Conservation (phyloP, 2,329 filamentous ascomycete genomes). For the Hypoxylon sp. region DNA sequence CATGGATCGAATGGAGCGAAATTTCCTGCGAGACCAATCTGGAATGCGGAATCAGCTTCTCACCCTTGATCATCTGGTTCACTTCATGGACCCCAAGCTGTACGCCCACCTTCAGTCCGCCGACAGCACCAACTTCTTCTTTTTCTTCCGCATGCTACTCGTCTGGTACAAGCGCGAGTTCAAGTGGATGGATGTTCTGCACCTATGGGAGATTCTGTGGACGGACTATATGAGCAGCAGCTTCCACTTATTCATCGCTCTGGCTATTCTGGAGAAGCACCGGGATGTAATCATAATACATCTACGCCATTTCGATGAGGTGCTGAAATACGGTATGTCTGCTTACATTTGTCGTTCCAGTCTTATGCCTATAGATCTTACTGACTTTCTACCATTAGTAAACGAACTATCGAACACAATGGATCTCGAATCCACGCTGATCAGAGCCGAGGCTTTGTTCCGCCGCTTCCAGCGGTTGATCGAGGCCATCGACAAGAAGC, state of each 20-base stretch:
- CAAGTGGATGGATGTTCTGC: slow-evolving; percentile 83
- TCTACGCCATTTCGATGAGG: slow-evolving; percentile 92
- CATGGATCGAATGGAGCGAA: slow-evolving; percentile 98
- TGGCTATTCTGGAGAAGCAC: slow-evolving; percentile 95
- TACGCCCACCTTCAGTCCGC: slow-evolving; percentile 89
- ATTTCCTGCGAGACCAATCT: slow-evolving; percentile 93
- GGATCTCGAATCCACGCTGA: slow-evolving; percentile 84
- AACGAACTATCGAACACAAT: slow-evolving; percentile 96
- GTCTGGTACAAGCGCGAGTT: slow-evolving; percentile 99
- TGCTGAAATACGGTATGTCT: slow-evolving; percentile 87
- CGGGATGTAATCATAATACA: slow-evolving; percentile 96
- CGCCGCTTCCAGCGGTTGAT: slow-evolving; percentile 86
- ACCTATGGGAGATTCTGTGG: slow-evolving; percentile 93
- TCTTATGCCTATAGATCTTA: slow-evolving; percentile 23
- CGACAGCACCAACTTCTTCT: slow-evolving; percentile 99
- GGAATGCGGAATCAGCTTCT: slow-evolving; percentile 94
- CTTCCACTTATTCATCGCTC: slow-evolving; percentile 92
- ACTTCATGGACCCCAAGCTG: slow-evolving; percentile 94
- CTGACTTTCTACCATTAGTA: slow-evolving; percentile 60
- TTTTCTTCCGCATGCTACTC: slow-evolving; percentile 98
- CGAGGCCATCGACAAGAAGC: slow-evolving; percentile 90
- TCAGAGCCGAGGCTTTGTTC: slow-evolving; percentile 89
- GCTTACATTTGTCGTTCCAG: not conserved
- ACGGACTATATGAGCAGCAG: slow-evolving; percentile 88
- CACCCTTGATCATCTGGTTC: slow-evolving; percentile 91